Evolutionary conservation across 805 yeast genomes (phyloP).

Genomic region (Schwanniomyces polymorphus): DNA sequence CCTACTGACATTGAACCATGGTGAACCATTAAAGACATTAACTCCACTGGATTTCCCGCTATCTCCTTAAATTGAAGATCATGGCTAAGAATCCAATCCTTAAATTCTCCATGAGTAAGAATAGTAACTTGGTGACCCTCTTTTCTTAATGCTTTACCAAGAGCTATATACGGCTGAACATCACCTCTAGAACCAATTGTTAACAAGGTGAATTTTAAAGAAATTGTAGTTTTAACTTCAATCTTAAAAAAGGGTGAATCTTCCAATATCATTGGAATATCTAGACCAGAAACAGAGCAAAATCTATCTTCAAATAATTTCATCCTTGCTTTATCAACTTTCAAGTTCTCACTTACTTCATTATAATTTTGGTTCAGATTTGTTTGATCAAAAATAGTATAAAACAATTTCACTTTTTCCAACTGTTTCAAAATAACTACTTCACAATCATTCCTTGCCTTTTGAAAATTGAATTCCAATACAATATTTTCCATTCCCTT

Average conservation of each 20-base stretch:
- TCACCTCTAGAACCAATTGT: slow-evolving; percentile 97
- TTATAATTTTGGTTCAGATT: not conserved
- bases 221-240: slow-evolving; percentile 51
- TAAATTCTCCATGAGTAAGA: slow-evolving; percentile 83
- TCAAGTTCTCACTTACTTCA: slow-evolving; percentile 13
- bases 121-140: slow-evolving; percentile 88
- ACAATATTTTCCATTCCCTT: slow-evolving; percentile 76
- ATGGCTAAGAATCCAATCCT: slow-evolving; percentile 67
- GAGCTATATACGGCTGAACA: slow-evolving; percentile 92
- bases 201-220: slow-evolving; percentile 62
- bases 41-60: slow-evolving; percentile 91
- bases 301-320: slow-evolving; percentile 68
- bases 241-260: slow-evolving; percentile 58
- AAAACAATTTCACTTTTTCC: slow-evolving; percentile 29
- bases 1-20: slow-evolving; percentile 86
- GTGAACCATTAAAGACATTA: slow-evolving; percentile 89
- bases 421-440: slow-evolving; percentile 49
- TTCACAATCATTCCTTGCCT: slow-evolving; percentile 74
- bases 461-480: slow-evolving; percentile 69
- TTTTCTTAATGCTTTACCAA: slow-evolving; percentile 71
- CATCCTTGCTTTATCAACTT: slow-evolving; percentile 58
- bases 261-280: slow-evolving; percentile 68
- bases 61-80: slow-evolving; percentile 69
- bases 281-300: slow-evolving; percentile 57
- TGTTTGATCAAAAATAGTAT: not conserved